A percentile compares a stretch with the other conserved stretches of the same genome.
Evolutionary conservation across 192 early-diverging fungal genomes (phyloP).

Genomic region (Coemansia sp.): DNA sequence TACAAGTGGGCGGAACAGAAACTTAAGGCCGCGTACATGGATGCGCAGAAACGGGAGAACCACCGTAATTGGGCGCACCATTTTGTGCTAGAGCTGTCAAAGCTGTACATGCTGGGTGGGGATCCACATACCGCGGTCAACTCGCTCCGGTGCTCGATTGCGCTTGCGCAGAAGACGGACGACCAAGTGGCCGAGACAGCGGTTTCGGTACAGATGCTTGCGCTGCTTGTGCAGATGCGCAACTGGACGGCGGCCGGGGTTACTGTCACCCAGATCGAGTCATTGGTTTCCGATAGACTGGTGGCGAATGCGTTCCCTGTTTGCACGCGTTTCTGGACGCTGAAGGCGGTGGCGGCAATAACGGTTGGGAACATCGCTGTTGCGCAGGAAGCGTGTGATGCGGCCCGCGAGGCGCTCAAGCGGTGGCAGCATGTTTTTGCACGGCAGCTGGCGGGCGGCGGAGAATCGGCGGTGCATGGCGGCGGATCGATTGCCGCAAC

Average conservation of each 20-base stretch:
- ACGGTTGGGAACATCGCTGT: slow-evolving; percentile 17
- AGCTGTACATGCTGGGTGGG: slow-evolving; percentile 11
- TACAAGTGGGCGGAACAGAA: slow-evolving; percentile 41
- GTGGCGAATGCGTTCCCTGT: slow-evolving; percentile 13
- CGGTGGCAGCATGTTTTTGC: slow-evolving; percentile 44
- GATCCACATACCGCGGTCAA: slow-evolving; percentile 13
- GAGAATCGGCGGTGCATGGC: background rate
- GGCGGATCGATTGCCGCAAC: slow-evolving; percentile 23
- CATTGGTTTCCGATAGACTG: background rate
- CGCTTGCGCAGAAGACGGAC: slow-evolving; percentile 17
- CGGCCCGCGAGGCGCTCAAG: slow-evolving; percentile 31
- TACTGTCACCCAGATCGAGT: background rate
- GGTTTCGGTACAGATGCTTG: slow-evolving; percentile 28
- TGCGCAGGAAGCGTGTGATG: slow-evolving; percentile 25
- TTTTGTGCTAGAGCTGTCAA: slow-evolving; percentile 36
- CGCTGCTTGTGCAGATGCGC: slow-evolving; percentile 20
- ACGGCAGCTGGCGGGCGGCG: slow-evolving; percentile 4
- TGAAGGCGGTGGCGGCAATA: slow-evolving; percentile 14
- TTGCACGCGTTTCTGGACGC: slow-evolving; percentile 38
- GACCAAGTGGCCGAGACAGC: slow-evolving; percentile 18
- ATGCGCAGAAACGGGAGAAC: slow-evolving; percentile 31
- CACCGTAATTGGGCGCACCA: slow-evolving; percentile 32
- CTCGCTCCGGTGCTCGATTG: slow-evolving; percentile 12
- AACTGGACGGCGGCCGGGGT: slow-evolving; percentile 15
- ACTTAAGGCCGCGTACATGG: slow-evolving; percentile 22